Base-by-base conservation (phyloP, 2,329 filamentous ascomycete species). In the Macrophomina tecta region DNA sequence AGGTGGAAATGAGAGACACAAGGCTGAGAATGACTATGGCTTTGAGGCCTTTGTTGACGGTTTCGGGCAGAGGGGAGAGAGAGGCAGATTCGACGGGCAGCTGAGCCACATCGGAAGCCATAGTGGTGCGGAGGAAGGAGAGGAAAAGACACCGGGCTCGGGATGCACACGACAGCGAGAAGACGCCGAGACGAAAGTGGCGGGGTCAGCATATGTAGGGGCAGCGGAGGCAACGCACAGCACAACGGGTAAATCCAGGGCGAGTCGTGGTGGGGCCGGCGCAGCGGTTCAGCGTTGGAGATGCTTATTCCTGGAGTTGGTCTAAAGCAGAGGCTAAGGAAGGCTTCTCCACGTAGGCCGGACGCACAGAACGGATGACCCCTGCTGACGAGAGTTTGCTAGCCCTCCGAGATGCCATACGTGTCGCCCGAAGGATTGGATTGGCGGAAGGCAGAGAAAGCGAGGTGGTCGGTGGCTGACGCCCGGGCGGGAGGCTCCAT, bases 1-100 rank as follows among this genome's bases (percentile, higher is more conserved):
- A 68, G 2, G 83, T 82, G 28, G 81, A 77, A 18, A 82, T 48
- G 68, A 84, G 80, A 11, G 83, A 85, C 7, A 85, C 67, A 48
- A 84, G 76, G 16, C 80, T 83, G 32, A 85, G 73, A 34, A 74
- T 70, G 30, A 82, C 78, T 65, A 86, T 80, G 16, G 82, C 81
- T 18, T 78, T 79, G 18, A 85, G 73, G 70, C 83, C 84, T 11
- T 70, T 74, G 34, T 73, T 72, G 1, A 82, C 76, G 42, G 73
- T 67, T 12, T 68, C 49, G 5, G 80, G 76, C 2, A 83, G 70
- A 12, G 70, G 69, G 9, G 69, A 40, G 16, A 81, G 73, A 9
- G 77, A 73, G 7, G 23, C 40, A 53, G 75, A 78, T 14, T 72
- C 72, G 14, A 14, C 23, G n/a, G 30, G 8, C 51, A 49, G 23